A percentile compares a stretch with the other conserved stretches of the same genome.
Evolutionary conservation across 768 basidiomycete genomes (phyloP).

Genomic region (Peribolospora baueri): DNA sequence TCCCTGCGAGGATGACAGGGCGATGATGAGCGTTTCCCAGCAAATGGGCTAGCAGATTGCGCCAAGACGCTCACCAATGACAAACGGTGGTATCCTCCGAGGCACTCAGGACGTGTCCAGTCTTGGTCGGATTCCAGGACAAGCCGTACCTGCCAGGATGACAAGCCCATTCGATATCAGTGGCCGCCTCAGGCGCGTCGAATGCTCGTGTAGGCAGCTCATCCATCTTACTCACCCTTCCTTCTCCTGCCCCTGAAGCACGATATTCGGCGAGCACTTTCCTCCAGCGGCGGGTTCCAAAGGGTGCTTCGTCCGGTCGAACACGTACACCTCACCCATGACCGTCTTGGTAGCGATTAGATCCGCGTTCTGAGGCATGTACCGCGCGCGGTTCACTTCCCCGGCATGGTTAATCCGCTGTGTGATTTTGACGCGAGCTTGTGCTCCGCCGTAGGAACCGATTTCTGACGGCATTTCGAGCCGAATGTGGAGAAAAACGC

Average conservation of each 20-base stretch:
- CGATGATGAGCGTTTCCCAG: too few relatives aligned
- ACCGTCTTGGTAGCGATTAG: slow-evolving; percentile 85
- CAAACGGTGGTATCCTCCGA: slow-evolving; percentile 93
- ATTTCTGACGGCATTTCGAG: slow-evolving; percentile 32
- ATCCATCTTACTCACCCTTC: slow-evolving; percentile 46
- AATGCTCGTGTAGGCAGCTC: too few relatives aligned
- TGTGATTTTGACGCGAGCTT: slow-evolving; percentile 65
- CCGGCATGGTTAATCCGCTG: slow-evolving; percentile 88
- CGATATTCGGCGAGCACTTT: slow-evolving; percentile 67
- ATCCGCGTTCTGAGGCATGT: slow-evolving; percentile 98
- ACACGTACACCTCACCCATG: slow-evolving; percentile 73
- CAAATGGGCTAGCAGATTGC: too few relatives aligned
- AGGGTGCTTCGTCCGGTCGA: slow-evolving; percentile 90
- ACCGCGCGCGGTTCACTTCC: slow-evolving; percentile 89
- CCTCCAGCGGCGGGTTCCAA: slow-evolving; percentile 72
- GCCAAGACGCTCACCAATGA: slow-evolving; percentile 39
- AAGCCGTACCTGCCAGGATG: slow-evolving; percentile 47
- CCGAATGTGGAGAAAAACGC: background rate
- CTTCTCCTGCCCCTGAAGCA: slow-evolving; percentile 62
- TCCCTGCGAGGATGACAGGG: slow-evolving; percentile 35
- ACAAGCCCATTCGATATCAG: background rate
- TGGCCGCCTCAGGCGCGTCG: too few relatives aligned
- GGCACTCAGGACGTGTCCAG: slow-evolving; percentile 66
- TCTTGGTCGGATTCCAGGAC: slow-evolving; percentile 58
- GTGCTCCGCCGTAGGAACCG: slow-evolving; percentile 65